Evolutionary conservation across 1,139 yeast species (phyloP), one percentile per base, ranked within the genome.

Genomic region (Hyphopichia burtonii): DNA sequence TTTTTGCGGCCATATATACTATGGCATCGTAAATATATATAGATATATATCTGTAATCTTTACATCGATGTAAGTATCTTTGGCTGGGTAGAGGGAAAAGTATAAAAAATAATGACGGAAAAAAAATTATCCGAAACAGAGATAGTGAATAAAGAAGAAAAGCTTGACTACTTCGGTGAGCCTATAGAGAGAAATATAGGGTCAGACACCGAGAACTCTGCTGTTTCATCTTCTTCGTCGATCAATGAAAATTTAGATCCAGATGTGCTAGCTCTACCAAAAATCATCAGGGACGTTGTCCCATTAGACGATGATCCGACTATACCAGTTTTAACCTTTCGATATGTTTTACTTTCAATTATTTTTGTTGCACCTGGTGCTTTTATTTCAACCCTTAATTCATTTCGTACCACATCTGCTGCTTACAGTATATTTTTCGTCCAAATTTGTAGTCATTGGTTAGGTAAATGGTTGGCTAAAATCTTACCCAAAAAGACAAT

Each of bases 361-460:
- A 35, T 66, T 1, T 66, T 66, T 42, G 58, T 66, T 5, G 46
- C 63, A 9, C 72, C 72, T 2, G 72, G 71, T 35, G 72, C 72
- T 4, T 61, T 66, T 41, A 54, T 66, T 19, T 66, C 58, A 43
- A 66, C 70, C 12, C 55, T 66, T 65, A 66, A 65, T 44, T 58
- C 66, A 2, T 66, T 56, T 48, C 52, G 72, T 43, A 65, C 71
- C 6, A 66, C 71, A 0, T 54, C 66, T 34, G 69, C 69, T 2
- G 65, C 68, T 2, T 65, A 64, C 38, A 63, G 68, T 35, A 61
- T 65, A 16, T 53, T 65, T 27, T 63, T 65, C 45, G 71, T 65
- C 7, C 71, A 65, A 43, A 58, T 67, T 35, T 56, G 61, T 9
- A 52, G 61, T 3, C 62, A 65, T 44, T 65, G 66, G 50, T 43